Evolutionary conservation across 805 yeast species (phyloP), one percentile per base, ranked within the genome.

Genomic region (Tetrapisispora fleetii): DNA sequence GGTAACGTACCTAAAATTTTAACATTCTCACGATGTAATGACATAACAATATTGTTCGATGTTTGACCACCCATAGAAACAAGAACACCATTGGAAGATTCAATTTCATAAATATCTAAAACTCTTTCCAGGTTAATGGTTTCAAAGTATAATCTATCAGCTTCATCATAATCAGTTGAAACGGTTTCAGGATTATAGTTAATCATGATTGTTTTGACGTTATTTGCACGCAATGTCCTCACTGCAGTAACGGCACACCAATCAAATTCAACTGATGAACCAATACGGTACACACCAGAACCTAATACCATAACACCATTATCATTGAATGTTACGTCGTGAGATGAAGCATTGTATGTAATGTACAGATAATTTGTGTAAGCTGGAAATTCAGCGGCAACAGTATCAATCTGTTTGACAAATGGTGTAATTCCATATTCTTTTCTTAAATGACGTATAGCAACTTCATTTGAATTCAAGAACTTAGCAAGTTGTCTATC

Each of bases 41-140:
- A 81, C 64, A 91, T 76, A 22, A 98, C 98, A 73, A 91, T 91
- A 70, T 91, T 91, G 74, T 91, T 90, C 14, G 98, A 87, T 33
- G 96, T 87, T 74, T 91, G 99, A 66, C 99, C 99, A 77, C 99
- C 99, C 95, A 91, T 89, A 50, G 97, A 83, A 54, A 91, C 87
- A 51, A 91, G 81, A 50, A 91, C 97, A 74, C 98, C 99, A 13
- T 80, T 70, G 37, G 96, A 83, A 58, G 80, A 78, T 73, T 93
- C 98, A 50, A 88, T 71, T 67, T 91, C 96, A 66, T 91, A 93
- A 59, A 91, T 89, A 72, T 91, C 99, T 62, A 91, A 74, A 30
- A 91, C 91, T 67, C 97, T 79, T 74, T 91, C 99, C 60, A 90
- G 74, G 69, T 88, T 88, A 68, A 91, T 86, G 41, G 93, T 90